These are phyloP conservation scores for Trichoderma sp. DNA, from an alignment of 2,329 filamentous ascomycete genomes.

Conservation along the genomic window DNA sequence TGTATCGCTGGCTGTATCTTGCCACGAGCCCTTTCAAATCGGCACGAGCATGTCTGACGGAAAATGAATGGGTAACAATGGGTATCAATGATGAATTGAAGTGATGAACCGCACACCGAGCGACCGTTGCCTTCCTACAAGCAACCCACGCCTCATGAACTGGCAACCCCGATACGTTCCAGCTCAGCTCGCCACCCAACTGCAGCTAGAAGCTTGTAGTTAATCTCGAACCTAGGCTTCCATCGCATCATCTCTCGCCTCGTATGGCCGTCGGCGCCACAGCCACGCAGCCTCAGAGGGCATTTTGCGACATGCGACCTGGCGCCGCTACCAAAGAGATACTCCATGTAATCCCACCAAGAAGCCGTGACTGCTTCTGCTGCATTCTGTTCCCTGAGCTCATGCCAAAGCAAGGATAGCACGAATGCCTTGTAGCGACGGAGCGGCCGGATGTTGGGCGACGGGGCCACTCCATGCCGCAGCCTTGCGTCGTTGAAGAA, in stretches of 20 bases:
- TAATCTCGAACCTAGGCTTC: constrained; percentile 1
- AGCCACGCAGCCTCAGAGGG: constrained; percentile 3
- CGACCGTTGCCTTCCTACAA: neutral
- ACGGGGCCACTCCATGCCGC: neutral
- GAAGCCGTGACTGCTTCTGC: constrained; percentile 1
- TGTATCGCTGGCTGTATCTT: neutral
- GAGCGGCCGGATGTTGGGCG: constrained; percentile 6
- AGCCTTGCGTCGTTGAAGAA: constrained; percentile 14
- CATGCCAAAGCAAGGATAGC: constrained; percentile 13
- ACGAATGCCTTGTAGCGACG: constrained; percentile 2
- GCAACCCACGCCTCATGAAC: neutral
- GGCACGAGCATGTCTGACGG: neutral
- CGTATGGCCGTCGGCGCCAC: constrained; percentile 12
- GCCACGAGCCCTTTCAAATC: neutral
- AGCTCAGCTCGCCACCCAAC: constrained; percentile 11
- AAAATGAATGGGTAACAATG: neutral
- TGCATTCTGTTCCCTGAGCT: constrained; percentile 3
- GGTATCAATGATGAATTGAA: neutral
- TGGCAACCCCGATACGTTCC: neutral
- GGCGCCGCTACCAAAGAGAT: neutral
- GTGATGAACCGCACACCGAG: no score
- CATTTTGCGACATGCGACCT: neutral
- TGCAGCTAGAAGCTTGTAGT: constrained; percentile 13
- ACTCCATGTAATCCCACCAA: constrained; percentile 15
- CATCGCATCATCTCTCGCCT: constrained; percentile 9